Evolutionary conservation across 176 grass and related monocot species (phyloP).

Genomic region (Oropetium thomaeum): DNA sequence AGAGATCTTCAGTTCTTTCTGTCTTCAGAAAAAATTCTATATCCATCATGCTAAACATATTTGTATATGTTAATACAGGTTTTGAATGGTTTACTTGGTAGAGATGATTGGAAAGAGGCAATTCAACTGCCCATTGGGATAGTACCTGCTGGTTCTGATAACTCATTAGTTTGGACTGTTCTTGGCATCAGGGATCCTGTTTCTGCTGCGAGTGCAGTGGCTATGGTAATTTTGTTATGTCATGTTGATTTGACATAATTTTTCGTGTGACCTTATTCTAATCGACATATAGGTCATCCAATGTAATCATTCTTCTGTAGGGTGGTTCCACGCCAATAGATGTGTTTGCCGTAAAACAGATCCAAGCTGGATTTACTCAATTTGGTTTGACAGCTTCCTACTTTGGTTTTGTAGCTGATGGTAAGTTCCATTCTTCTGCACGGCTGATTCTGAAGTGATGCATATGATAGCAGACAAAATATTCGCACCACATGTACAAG

Average conservation of each 20-base stretch:
- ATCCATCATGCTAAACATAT: background rate
- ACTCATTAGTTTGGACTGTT: constrained; percentile 89
- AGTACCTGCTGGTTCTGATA: constrained; percentile 87
- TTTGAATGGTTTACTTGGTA: constrained; percentile 81
- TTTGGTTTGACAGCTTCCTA: constrained; percentile 85
- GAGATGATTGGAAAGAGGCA: constrained; percentile 60
- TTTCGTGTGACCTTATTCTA: background rate
- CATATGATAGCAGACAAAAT: background rate
- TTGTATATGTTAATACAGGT: constrained; percentile 49
- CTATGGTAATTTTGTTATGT: constrained; percentile 57
- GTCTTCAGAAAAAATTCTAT: background rate
- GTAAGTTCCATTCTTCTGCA: constrained; percentile 41
- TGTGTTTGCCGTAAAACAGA: constrained; percentile 76
- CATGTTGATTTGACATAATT: background rate
- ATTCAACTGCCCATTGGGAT: constrained; percentile 75
- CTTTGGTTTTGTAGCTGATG: constrained; percentile 93
- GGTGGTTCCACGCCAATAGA: constrained; percentile 76
- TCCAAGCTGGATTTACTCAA: constrained; percentile 57
- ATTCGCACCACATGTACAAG: background rate
- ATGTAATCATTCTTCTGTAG: constrained; percentile 38
- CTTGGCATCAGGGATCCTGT: constrained; percentile 86
- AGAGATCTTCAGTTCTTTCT: background rate
- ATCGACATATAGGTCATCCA: background rate
- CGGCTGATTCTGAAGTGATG: constrained; percentile 3
- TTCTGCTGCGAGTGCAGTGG: constrained; percentile 62